Base-by-base conservation (phyloP, 2,329 filamentous ascomycete genomes). In the Calonectria pseudoturangicola region DNA sequence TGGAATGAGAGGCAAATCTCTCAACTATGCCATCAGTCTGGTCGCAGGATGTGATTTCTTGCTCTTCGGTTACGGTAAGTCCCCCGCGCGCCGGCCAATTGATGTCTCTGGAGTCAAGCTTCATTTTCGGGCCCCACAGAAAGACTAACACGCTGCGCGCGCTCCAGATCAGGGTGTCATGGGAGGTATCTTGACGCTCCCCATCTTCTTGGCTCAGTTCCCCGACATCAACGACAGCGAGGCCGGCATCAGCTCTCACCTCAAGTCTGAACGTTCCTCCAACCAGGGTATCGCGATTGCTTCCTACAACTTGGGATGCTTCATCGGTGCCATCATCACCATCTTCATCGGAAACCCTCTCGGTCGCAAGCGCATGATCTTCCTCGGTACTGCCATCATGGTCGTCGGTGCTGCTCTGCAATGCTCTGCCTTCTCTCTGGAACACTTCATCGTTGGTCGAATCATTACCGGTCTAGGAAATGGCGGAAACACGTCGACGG, bases 41-140 rank as follows among this genome's bases (percentile, higher is more conserved):
- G 89, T 95, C 79, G 93, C 93, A 71, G 93, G 93, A 79, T 90
- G 92, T 63, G 93, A 94, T 83, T 94, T 94, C 81, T 85, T 94
- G 75, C 91, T 90, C 28, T 89, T 90, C 75, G 88, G 89, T 73
- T 90, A 89, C 68, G 88, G 88, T 90, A 82, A 64, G 83, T 63
- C 21, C 18, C 18, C 47, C 33, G 30, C 30, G 10, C 28, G 6
- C 15, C 10, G n/a, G n/a, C 21, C 54, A 58, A 58, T 58, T 58
- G 30, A 39, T 48, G n/a, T n/a, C 45, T 36, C 54, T 13, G 13
- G 7, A 60, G 15, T 18, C 33, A 36, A 60, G 30, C 18, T 33
- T 18, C n/a, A 33, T n/a, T 21, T 6, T 47, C 3, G 6, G 12
- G 4, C 25, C 13, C 13, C 7, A 12, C 16, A 25, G 8, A 27